Evolutionary conservation across 1,139 yeast species (phyloP).

Genomic region (Candida sanyaensis): DNA sequence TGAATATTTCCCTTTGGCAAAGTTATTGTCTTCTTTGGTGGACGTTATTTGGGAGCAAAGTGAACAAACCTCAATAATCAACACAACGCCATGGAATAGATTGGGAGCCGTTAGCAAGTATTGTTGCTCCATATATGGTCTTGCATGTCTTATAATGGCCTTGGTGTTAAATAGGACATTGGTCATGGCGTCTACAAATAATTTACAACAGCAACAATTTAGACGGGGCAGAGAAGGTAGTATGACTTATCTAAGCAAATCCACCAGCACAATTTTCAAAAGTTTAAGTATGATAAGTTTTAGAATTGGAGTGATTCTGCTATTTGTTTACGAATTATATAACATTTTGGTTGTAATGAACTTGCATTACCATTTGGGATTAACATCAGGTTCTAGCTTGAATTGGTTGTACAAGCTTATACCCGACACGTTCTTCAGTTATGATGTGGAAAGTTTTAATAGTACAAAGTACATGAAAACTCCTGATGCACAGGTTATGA

Average conservation of each 20-base stretch:
- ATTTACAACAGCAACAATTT: conserved; percentile 23
- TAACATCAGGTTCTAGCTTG: conserved; percentile 19
- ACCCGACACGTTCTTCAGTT: conserved; percentile 31
- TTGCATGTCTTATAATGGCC: conserved; percentile 61
- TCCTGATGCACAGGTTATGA: conserved; percentile 31
- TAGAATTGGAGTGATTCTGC: conserved; percentile 36
- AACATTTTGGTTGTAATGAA: conserved; percentile 43
- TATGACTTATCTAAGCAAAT: conserved; percentile 7
- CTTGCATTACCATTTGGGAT: conserved; percentile 22
- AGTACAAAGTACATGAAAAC: conserved; percentile 35
- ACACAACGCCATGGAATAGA: conserved; percentile 17
- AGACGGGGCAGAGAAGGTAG: conserved; percentile 12
- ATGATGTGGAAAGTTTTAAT: conserved; percentile 30
- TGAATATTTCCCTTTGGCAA: conserved; percentile 11
- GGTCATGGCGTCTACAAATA: conserved; percentile 64
- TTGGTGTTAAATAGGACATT: conserved; percentile 63
- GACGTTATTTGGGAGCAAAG: conserved; percentile 28
- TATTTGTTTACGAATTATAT: conserved; percentile 33
- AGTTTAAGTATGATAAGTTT: conserved; percentile 27
- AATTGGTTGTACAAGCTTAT: conserved; percentile 21
- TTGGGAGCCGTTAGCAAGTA: conserved; percentile 27
- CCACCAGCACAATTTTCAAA: conserved; percentile 24
- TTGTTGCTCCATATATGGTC: conserved; percentile 38
- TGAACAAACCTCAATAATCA: conserved; percentile 14
- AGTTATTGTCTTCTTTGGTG: conserved; percentile 19